phyloP scores from a whole-genome alignment of 139 green algal species.

The Chlamydomonas urium region DNA sequence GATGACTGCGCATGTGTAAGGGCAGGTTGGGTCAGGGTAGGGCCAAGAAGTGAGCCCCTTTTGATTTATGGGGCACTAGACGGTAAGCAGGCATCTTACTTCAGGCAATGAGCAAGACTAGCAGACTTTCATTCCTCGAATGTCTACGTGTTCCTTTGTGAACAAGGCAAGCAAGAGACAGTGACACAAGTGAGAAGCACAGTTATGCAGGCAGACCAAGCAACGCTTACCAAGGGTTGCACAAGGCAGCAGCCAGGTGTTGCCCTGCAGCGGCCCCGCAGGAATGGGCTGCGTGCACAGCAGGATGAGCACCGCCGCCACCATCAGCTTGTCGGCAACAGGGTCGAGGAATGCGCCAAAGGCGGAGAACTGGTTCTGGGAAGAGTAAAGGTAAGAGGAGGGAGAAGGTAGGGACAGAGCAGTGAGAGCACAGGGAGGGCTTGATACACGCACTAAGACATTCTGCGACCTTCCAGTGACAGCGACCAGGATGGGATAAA shows the following conservation, averaged over 20 bases:
- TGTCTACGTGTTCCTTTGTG: not conserved
- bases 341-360: conserved; percentile 98
- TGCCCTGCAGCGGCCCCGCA: conserved; percentile 39
- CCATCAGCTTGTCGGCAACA: conserved; percentile 96
- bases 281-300: not conserved
- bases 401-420: too few relatives aligned
- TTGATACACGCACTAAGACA: too few relatives aligned
- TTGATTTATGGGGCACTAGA: not conserved
- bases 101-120: too few relatives aligned
- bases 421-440: too few relatives aligned
- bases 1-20: conserved; percentile 57
- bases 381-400: not conserved
- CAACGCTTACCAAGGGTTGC: conserved; percentile 13
- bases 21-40: not conserved
- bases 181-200: not conserved
- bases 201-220: not conserved
- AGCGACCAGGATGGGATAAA: too few relatives aligned
- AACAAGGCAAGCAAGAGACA: too few relatives aligned
- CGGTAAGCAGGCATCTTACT: too few relatives aligned
- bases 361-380: conserved; percentile 51
- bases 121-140: too few relatives aligned
- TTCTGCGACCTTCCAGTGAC: too few relatives aligned
- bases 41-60: not conserved
- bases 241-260: conserved; percentile 70
- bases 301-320: conserved; percentile 8